Base-by-base conservation (phyloP, 176 grass and related monocot genomes). In the Avena sativa region DNA sequence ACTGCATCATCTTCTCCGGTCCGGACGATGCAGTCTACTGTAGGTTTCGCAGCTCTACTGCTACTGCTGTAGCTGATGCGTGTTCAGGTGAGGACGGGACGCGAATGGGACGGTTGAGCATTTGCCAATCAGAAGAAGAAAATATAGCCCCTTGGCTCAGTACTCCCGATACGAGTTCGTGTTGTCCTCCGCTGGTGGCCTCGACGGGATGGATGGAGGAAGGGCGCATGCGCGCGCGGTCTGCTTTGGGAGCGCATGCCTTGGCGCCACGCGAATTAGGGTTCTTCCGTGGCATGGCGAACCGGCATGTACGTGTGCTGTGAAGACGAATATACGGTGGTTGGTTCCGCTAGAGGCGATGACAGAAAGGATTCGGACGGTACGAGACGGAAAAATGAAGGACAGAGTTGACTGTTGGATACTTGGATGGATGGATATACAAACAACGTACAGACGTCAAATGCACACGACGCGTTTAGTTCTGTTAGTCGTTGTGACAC, bases 231-330 rank as follows among this genome's bases (percentile, higher is more conserved):
- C 28, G 28, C 28, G 28, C 28, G 28, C 28, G 28, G 28, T 28
- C 32, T 73, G 34, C 60, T 52, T 90, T 87, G 90, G 84, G 83
- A 69, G 50, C 69, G 71, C 61, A 19, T 79, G 84, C 28, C 71
- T 89, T 93, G 94, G 81, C 79, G 43, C 56, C 76, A 83, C 56
- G 56, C 86, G 28, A 28, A 28, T 69, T 8, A 9, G 26, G 26
- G 17, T 2, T 10, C 16, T 5, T 15, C 14, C 28, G 28, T 28
- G 40, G 40, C 40, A 7, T 43, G 40, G 40, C 40, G 40, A 43
- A 43, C 40, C 40, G 40, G 5, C 40, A 43, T 7, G 40, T 71
- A 23, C 14, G 48, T 12, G 60, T 26, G 83, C 34, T 9, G 77
- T 5, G 40, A 8, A 63, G 25, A 25, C 64, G 32, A 52, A 46